These are phyloP conservation scores for Setaria viridis DNA, from an alignment of 202 grass and related monocot genomes.

Conservation along the genomic window DNA sequence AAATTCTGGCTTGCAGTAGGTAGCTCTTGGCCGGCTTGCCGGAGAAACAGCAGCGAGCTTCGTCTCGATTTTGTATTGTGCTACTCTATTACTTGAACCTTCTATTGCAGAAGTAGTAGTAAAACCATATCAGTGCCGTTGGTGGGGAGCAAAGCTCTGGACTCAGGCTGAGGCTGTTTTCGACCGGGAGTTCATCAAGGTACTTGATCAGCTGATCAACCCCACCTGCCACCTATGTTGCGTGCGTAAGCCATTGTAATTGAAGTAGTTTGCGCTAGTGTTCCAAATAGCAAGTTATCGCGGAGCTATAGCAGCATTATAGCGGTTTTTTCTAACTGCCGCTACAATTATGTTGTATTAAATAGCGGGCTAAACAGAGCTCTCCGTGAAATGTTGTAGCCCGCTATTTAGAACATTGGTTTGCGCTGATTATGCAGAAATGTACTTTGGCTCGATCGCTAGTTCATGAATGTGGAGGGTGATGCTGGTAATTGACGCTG, in stretches of 20 bases:
- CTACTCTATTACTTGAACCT: not conserved
- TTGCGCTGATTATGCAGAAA: not conserved
- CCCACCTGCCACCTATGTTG: not conserved
- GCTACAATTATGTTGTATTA: too few relatives aligned
- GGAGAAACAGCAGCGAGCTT: not conserved
- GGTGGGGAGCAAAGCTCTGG: constrained; percentile 48
- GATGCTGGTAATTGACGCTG: not conserved
- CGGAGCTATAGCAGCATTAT: too few relatives aligned
- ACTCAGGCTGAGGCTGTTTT: not conserved
- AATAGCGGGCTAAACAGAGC: too few relatives aligned
- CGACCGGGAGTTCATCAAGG: constrained; percentile 51
- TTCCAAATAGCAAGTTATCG: too few relatives aligned
- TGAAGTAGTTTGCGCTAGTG: not conserved
- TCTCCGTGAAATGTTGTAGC: too few relatives aligned
- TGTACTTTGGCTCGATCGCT: not conserved
- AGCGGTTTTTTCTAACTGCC: too few relatives aligned
- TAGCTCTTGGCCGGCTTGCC: not conserved
- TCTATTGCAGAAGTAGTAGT: not conserved
- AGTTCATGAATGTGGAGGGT: not conserved
- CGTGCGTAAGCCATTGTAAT: not conserved
- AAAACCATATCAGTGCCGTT: not conserved
- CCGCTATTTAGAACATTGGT: too few relatives aligned
- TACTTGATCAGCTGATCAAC: constrained; percentile 1
- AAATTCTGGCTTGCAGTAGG: not conserved
- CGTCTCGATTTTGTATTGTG: not conserved